Evolutionary conservation across 306 rosid species (phyloP).

Genomic region (Sophora flavescens): DNA sequence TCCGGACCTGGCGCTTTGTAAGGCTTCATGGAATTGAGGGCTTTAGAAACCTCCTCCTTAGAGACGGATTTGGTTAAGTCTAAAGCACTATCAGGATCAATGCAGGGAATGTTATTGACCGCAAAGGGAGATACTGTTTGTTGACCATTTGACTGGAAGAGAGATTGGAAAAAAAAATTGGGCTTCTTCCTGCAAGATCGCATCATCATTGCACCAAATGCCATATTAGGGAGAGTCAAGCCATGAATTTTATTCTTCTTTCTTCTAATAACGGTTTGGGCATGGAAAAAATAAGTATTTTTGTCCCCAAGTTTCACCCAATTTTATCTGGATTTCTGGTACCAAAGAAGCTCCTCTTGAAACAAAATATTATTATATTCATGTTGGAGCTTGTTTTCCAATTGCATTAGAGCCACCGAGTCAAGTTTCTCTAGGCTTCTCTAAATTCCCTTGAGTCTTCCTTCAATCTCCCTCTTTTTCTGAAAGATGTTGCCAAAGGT

Average conservation of each 20-base stretch:
- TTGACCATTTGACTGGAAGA: no score
- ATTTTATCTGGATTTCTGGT: neutral
- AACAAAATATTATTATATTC: no score
- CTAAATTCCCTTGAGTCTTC: neutral
- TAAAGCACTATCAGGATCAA: no score
- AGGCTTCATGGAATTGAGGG: neutral
- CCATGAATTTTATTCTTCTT: no score
- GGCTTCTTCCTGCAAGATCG: neutral
- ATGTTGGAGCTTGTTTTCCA: neutral
- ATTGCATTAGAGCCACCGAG: neutral
- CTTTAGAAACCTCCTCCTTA: neutral
- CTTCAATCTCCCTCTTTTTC: neutral
- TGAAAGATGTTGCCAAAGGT: no score
- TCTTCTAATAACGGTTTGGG: neutral
- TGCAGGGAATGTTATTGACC: no score
- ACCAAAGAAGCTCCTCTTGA: neutral
- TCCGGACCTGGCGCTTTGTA: neutral
- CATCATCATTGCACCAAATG: neutral
- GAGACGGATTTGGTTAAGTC: no score
- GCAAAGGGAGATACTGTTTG: no score
- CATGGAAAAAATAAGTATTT: neutral
- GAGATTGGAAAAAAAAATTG: neutral
- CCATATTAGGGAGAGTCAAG: neutral
- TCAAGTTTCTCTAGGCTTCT: neutral
- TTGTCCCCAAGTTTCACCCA: no score